Evolutionary conservation across 179 eudicot genomes (phyloP), one percentile per base, ranked within the genome.

Genomic region (Sideroxylon spinosum): DNA sequence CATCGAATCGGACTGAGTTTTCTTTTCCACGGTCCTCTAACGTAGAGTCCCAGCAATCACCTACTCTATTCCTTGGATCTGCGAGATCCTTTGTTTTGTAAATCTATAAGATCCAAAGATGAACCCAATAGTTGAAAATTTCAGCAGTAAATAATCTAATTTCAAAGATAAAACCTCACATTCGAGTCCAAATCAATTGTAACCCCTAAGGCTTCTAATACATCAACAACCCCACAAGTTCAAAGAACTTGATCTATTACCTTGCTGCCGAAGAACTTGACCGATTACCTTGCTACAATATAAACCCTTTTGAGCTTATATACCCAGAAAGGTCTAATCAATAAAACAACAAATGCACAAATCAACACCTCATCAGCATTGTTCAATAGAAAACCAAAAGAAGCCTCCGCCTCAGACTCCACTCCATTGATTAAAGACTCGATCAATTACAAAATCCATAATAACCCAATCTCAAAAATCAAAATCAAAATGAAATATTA

Each of bases 191-290:
- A 87, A 68, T 88, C 93, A 76, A 95, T 94, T 67, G 83, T 88
- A 80, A 95, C 87, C 52, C 99, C 97, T 79, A 95, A 79, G 76
- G 86, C 97, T 79, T 95, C 99, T 70, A 95, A 85, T 19, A 94
- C 99, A 84, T 95, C 98, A 0, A 98, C 99, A 87, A 98, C 94
- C 75, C 99, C 99, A 82, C 99, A 95, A 53, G 98, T 97, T n/a
- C 57, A 98, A 95, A 69, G 99, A 95, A 83, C 99, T 95, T 49
- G 99, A 95, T 55, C 99, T 89, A 81, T 81, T 95, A 64, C 99
- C 99, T 95, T 93, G 99, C n/a, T n/a, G n/a, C 44, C 53, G 99
- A 95, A 70, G 99, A 95, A 83, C 99, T 95, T 49, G 99, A 95
- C 53, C 99, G 89, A 81, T 81, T 95, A 64, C 99, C 99, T 95